A percentile compares a stretch with the other conserved stretches of the same genome.
Evolutionary conservation across 345 rosid species (phyloP).

Genomic region (Turritis glabra): DNA sequence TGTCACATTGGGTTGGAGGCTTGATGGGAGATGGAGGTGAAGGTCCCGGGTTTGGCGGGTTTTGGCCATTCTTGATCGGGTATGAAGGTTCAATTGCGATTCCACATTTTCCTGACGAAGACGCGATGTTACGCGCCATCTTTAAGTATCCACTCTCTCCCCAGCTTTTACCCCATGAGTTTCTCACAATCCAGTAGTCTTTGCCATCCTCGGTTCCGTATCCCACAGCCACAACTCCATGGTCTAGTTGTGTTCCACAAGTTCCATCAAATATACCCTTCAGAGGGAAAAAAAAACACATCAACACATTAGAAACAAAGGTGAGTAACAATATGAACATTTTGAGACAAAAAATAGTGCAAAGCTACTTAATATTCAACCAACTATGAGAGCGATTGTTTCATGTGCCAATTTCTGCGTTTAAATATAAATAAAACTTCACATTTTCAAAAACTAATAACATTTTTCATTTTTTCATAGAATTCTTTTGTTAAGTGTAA

Average conservation of each 20-base stretch:
- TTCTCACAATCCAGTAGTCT: conserved; percentile 84
- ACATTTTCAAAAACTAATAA: not conserved
- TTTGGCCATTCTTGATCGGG: conserved; percentile 71
- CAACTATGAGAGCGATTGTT: too few relatives aligned
- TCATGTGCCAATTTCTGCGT: too few relatives aligned
- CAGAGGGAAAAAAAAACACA: not conserved
- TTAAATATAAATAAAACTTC: not conserved
- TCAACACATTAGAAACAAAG: not conserved
- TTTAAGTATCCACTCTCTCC: conserved; percentile 82
- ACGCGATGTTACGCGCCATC: conserved; percentile 59
- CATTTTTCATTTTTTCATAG: not conserved
- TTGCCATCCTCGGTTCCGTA: conserved; percentile 76
- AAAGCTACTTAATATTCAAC: not conserved
- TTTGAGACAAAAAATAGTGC: not conserved
- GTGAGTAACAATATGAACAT: conserved; percentile 1
- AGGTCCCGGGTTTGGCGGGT: conserved; percentile 97
- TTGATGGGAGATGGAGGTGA: conserved; percentile 89
- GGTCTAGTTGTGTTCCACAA: conserved; percentile 84
- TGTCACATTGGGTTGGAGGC: conserved; percentile 82
- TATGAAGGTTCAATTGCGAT: conserved; percentile 88
- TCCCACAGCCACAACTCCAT: conserved; percentile 86
- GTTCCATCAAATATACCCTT: conserved; percentile 78
- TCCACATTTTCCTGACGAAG: conserved; percentile 73
- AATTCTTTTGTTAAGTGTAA: not conserved
- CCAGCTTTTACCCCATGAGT: conserved; percentile 89